Conservation (phyloP, 2,329 filamentous ascomycete genomes). For the Stenocarpella maydis region DNA sequence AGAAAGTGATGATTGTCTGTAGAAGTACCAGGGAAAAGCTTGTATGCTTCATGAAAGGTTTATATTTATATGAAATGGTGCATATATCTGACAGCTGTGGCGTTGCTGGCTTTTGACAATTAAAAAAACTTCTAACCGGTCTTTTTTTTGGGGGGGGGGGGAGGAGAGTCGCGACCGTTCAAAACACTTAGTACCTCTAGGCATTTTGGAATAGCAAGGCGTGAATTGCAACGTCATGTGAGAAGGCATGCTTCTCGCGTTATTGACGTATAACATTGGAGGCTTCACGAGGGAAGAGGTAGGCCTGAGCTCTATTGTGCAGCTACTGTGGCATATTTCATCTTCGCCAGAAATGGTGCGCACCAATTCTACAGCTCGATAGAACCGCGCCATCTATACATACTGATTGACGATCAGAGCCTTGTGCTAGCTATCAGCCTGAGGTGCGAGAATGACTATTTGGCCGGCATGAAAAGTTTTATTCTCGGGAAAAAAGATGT, state of each 20-base stretch:
- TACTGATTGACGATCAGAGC: not conserved
- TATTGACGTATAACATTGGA: too few relatives aligned
- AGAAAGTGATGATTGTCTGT: not conserved
- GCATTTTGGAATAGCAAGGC: not conserved
- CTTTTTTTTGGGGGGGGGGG: not conserved
- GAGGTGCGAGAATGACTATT: not conserved
- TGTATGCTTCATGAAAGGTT: conserved; percentile 11
- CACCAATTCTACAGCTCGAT: not conserved
- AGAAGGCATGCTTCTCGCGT: not conserved
- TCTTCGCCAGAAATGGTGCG: too few relatives aligned
- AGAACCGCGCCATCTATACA: not conserved
- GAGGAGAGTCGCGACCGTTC: not conserved
- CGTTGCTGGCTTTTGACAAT: conserved; percentile 20
- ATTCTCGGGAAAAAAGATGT: not conserved
- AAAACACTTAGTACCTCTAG: too few relatives aligned
- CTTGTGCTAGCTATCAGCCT: not conserved
- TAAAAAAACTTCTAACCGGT: not conserved
- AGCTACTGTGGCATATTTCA: not conserved
- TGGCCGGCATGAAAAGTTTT: not conserved
- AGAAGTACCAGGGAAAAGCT: conserved; percentile 18
- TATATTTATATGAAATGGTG: conserved; percentile 30
- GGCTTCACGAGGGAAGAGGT: too few relatives aligned
- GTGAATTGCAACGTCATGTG: not conserved
- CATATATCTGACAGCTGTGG: conserved; percentile 13
- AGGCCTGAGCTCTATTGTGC: too few relatives aligned